Evolutionary conservation across 768 basidiomycete species (phyloP).

Genomic region (Tulasnella sp.): DNA sequence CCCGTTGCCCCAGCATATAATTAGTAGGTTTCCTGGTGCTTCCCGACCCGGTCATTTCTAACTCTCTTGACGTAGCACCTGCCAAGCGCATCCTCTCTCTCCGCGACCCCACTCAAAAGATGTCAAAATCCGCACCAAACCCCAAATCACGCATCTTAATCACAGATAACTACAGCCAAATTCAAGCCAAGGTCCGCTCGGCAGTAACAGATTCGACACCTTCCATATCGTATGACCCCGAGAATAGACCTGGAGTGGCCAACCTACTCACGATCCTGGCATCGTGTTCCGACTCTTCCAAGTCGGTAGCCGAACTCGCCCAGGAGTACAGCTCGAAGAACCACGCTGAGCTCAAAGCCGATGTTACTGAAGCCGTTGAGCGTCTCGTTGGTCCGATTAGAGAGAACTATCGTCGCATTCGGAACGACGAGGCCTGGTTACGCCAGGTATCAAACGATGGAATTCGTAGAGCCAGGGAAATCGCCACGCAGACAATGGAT

Average conservation of each 20-base stretch:
- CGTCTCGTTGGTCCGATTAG: slow-evolving; percentile 63
- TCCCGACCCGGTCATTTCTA: not conserved
- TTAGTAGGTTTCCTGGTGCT: slow-evolving; percentile 52
- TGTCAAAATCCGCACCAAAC: slow-evolving; percentile 91
- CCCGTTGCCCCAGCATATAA: slow-evolving; percentile 64
- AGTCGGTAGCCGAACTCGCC: slow-evolving; percentile 43
- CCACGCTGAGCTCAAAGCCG: slow-evolving; percentile 66
- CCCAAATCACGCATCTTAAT: slow-evolving; percentile 77
- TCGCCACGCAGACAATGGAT: slow-evolving; percentile 60
- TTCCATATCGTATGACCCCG: slow-evolving; percentile 78
- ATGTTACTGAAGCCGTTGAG: slow-evolving; percentile 70
- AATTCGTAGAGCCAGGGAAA: slow-evolving; percentile 55
- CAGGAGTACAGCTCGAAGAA: slow-evolving; percentile 52
- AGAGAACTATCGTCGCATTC: slow-evolving; percentile 62
- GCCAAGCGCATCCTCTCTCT: slow-evolving; percentile 82
- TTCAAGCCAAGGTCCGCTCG: slow-evolving; percentile 64
- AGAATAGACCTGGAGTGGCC: slow-evolving; percentile 71
- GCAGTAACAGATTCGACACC: slow-evolving; percentile 81
- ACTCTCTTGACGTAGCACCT: slow-evolving; percentile 50
- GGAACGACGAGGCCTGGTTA: slow-evolving; percentile 58
- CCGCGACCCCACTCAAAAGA: slow-evolving; percentile 78
- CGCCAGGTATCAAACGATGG: slow-evolving; percentile 61
- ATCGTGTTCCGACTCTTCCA: slow-evolving; percentile 50
- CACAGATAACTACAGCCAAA: slow-evolving; percentile 63
- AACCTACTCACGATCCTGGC: slow-evolving; percentile 79